Evolutionary conservation across 2,329 filamentous ascomycete genomes (phyloP), one percentile per base, ranked within the genome.

Genomic region (Alternaria sp.): DNA sequence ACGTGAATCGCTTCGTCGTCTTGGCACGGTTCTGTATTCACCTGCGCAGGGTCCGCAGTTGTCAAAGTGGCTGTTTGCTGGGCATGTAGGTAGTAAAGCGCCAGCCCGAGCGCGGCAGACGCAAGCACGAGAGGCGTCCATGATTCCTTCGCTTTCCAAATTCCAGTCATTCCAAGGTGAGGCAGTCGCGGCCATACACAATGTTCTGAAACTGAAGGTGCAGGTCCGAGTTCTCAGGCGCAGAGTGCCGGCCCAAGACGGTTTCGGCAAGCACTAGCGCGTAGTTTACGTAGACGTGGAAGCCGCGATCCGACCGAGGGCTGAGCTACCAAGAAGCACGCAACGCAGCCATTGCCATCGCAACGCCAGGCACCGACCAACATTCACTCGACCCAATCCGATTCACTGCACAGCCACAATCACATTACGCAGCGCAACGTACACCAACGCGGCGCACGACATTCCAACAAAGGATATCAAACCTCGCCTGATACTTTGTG

Each of bases 281-380:
- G 65, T 65, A 68, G 68, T 71, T 69, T 72, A 77, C 75, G 76
- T 77, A 70, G 75, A 76, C 69, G 71, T 72, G 68, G 74, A 75
- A 74, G 69, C 68, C 69, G 66, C 68, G 54, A 58, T 57, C 68
- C 60, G 60, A 45, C 69, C 68, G 68, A 70, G 66, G 64, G 64
- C 66, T 68, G 59, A 68, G 64, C 69, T 59, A 59, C 52, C 55
- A 51, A 43, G 32, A 57, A 19, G 54, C 32, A 21, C 28, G 43
- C 36, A 40, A 40, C 49, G 21, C 46, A 65, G 65, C 54, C 57
- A 57, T 63, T 52, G 54, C 49, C 65, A 61, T 61, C 57, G 59
- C 67, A 67, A 60, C 62, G 45, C 65, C 40, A 73, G 69, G 69
- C 71, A 73, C 55, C 73, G 60, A 65, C 61, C 72, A 64, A 65